Percentiles rank a stretch among this genome's conserved stretches.
Conservation (phyloP, 2,329 filamentous ascomycete genomes). For the Atkinsonella texensis region DNA sequence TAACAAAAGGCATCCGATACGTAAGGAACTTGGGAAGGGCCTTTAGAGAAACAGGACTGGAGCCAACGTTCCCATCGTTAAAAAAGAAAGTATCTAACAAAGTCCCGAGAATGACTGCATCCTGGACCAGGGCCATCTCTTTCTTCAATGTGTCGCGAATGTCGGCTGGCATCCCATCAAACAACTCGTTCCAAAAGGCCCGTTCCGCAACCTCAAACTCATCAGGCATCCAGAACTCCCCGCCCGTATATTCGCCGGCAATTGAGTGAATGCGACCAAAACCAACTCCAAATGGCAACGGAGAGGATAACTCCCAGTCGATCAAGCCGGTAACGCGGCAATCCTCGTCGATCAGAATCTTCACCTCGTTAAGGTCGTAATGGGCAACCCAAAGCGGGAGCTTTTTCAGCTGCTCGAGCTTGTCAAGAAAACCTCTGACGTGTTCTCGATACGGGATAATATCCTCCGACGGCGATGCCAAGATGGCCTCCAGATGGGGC, state of each 20-base stretch:
- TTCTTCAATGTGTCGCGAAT: conserved; percentile 17
- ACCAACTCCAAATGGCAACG: conserved; percentile 2
- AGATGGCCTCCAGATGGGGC: conserved; percentile 2
- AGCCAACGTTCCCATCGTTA: conserved; percentile 15
- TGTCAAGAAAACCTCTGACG: neutral
- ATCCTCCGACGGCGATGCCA: conserved; percentile 1
- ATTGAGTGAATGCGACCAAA: conserved; percentile 15
- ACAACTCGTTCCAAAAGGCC: conserved; percentile 15
- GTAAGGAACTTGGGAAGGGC: conserved; percentile 17
- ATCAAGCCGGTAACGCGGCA: conserved; percentile 3
- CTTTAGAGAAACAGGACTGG: conserved; percentile 11
- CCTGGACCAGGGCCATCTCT: conserved; percentile 19
- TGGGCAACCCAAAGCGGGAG: conserved; percentile 4
- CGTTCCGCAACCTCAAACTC: conserved; percentile 16
- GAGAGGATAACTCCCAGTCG: conserved; percentile 3
- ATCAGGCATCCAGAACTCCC: conserved; percentile 16
- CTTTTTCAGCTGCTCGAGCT: neutral
- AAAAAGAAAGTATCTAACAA: conserved; percentile 15
- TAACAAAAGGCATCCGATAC: conserved; percentile 10
- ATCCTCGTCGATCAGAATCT: conserved; percentile 1
- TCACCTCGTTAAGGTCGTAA: conserved; percentile 1
- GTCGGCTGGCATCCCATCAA: conserved; percentile 13
- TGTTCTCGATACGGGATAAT: neutral
- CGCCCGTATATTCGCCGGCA: conserved; percentile 13
- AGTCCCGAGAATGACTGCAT: conserved; percentile 18